Conservation (phyloP, 176 grass and related monocot genomes). For the Tuctoria greenei region DNA sequence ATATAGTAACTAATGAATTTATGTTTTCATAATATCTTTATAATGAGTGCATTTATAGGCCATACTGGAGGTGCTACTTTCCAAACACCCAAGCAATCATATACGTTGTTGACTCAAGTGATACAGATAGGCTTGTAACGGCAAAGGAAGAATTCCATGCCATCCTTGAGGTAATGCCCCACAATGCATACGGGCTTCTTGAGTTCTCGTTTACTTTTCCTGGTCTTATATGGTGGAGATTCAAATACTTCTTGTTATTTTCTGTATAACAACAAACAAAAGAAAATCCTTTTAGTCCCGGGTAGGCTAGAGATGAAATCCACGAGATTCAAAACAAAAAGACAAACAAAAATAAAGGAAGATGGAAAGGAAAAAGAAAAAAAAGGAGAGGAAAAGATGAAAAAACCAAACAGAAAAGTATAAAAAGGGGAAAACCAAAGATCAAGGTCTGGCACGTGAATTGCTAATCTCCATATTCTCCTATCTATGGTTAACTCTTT, state of each 20-base stretch:
- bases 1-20: neutral
- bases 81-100: constrained; percentile 98
- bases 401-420: no score
- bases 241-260: neutral
- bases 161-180: constrained; percentile 81
- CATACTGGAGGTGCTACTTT: constrained; percentile 99
- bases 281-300: neutral
- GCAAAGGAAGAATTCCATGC: constrained; percentile 98
- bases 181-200: neutral
- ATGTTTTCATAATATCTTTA: constrained; percentile 3
- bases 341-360: no score
- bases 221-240: neutral
- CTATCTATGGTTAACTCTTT: no score
- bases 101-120: constrained; percentile 99
- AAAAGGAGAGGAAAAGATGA: no score
- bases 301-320: no score
- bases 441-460: no score
- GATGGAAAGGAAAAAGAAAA: no score
- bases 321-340: no score
- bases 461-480: no score
- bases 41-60: constrained; percentile 48
- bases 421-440: no score
- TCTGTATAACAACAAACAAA: neutral
- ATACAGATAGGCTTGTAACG: constrained; percentile 95
- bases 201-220: neutral